phyloP scores from a whole-genome alignment of 768 basidiomycete genomes.

The Leccinellum rugosiceps region DNA sequence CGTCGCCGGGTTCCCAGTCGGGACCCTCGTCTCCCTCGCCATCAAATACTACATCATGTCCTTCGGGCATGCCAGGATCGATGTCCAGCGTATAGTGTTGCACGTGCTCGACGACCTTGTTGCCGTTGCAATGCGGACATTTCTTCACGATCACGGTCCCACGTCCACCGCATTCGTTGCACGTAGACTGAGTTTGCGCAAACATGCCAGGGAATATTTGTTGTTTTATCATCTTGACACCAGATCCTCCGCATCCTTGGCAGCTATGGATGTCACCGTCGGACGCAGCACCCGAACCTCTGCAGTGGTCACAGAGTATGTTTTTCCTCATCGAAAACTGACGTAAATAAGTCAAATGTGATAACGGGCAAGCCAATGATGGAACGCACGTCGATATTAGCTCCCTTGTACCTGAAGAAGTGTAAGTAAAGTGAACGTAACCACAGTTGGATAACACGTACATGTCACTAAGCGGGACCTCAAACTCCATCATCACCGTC shows the following conservation, averaged over 20 bases:
- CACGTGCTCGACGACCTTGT: conserved; percentile 77
- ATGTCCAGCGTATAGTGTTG: conserved; percentile 86
- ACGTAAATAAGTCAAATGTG: conserved; percentile 1
- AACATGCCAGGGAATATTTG: conserved; percentile 97
- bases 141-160: conserved; percentile 72
- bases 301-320: conserved; percentile 94
- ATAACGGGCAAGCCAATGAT: background rate
- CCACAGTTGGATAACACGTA: conserved; percentile 32
- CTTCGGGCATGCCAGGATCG: conserved; percentile 86
- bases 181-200: conserved; percentile 81
- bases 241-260: conserved; percentile 76
- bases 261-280: conserved; percentile 89
- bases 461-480: conserved; percentile 85
- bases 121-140: conserved; percentile 81
- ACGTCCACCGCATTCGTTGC: conserved; percentile 80
- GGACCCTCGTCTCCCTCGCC: conserved; percentile 96
- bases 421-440: conserved; percentile 2
- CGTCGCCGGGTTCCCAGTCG: conserved; percentile 95
- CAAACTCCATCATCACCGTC: conserved; percentile 75
- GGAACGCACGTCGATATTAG: conserved; percentile 72
- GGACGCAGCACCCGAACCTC: conserved; percentile 91
- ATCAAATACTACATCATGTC: conserved; percentile 88
- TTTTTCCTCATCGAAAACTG: conserved; percentile 93
- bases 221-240: conserved; percentile 81
- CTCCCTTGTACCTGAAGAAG: conserved; percentile 68